These are phyloP conservation scores for Penicillium canescens DNA, from an alignment of 495 filamentous ascomycete species.

Conservation along the genomic window DNA sequence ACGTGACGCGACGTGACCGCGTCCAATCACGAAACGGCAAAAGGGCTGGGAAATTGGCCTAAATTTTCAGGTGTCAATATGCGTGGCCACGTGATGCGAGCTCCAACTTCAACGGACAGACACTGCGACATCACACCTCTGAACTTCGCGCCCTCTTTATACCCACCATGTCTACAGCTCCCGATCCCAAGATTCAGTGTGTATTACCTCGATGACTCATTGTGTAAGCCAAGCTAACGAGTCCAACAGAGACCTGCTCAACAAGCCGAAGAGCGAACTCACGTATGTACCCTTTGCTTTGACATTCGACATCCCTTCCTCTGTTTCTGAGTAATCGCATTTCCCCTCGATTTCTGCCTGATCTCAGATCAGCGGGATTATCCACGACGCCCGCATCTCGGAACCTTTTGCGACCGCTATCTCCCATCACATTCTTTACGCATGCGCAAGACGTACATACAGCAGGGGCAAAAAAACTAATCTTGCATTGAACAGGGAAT, in stretches of 20 bases:
- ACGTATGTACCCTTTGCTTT: conserved; percentile 57
- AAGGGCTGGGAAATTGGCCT: background rate
- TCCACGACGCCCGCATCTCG: conserved; percentile 11
- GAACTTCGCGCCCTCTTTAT: background rate
- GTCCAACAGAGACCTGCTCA: conserved; percentile 67
- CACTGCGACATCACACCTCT: background rate
- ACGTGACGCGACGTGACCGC: conserved; percentile 51
- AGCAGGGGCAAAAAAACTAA: conserved; percentile 21
- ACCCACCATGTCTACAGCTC: conserved; percentile 48
- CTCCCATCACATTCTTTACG: conserved; percentile 21
- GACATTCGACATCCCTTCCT: background rate
- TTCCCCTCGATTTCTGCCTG: conserved; percentile 8
- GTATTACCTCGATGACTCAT: conserved; percentile 30
- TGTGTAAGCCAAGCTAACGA: conserved; percentile 10
- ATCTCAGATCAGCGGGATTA: conserved; percentile 9
- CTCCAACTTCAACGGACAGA: background rate
- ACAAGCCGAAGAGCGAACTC: conserved; percentile 77
- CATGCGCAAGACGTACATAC: conserved; percentile 21
- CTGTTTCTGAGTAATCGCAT: background rate
- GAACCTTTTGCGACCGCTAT: conserved; percentile 7
- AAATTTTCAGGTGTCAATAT: background rate
- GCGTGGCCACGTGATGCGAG: background rate
- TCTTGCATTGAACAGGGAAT: conserved; percentile 60
- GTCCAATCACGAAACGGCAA: conserved; percentile 38
- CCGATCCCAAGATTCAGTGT: conserved; percentile 76